Conservation (phyloP, 2,329 filamentous ascomycete genomes). For the Tympanopsis confertula region DNA sequence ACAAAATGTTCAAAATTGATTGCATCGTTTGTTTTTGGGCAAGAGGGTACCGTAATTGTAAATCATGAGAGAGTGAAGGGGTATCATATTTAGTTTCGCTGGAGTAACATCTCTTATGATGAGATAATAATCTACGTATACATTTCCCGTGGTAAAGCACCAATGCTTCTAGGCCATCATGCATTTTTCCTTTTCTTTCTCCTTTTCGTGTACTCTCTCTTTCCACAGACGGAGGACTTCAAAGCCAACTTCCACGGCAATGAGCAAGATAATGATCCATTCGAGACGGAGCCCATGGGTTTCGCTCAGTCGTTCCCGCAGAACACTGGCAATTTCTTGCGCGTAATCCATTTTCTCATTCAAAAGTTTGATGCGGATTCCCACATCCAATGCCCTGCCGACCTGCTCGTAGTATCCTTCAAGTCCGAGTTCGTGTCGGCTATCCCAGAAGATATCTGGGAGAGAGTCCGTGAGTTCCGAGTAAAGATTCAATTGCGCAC, state of each 20-base stretch:
- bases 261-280: constrained; percentile 65
- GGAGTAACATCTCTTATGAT: no score
- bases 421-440: constrained; percentile 55
- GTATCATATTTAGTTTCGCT: no score
- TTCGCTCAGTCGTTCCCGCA: constrained; percentile 57
- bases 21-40: no score
- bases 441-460: constrained; percentile 67
- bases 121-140: no score
- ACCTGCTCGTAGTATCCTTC: constrained; percentile 65
- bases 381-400: constrained; percentile 57
- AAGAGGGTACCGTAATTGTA: no score
- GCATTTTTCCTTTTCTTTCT: constrained; percentile 22
- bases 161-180: no score
- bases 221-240: constrained; percentile 50
- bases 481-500: constrained; percentile 63
- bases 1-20: no score
- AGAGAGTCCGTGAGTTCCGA: constrained; percentile 63
- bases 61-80: no score
- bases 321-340: constrained; percentile 59
- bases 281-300: constrained; percentile 58
- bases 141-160: no score
- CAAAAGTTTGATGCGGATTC: constrained; percentile 55
- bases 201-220: constrained; percentile 27
- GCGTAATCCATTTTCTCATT: constrained; percentile 71
- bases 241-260: constrained; percentile 59